Base-by-base conservation (phyloP, 352 stramenopile species). In the Phytophthora lateralis region DNA sequence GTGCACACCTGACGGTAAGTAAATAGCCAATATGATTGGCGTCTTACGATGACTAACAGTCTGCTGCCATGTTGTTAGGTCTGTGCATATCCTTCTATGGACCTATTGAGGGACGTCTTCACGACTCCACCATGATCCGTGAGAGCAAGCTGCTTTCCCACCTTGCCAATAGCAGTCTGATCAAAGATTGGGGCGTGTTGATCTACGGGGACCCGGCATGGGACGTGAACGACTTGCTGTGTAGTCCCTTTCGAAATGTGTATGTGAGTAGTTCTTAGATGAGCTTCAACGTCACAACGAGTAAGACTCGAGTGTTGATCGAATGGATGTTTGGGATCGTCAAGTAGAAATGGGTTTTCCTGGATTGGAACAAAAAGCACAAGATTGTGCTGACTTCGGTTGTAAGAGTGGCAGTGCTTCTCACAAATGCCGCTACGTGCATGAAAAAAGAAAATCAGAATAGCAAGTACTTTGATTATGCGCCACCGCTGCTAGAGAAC, bases 361-460 rank as follows among this genome's bases (percentile, higher is more conserved):
- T 67, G 1, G 60, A 62, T 27, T 67, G 44, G 34, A 52, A 52
- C 37, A 60, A 67, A 34, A 62, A 63, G 8, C 44, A 67, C 20
- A 20, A 52, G 18, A 53, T 66, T n/a, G 5, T 62, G 29, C 15
- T 60, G 4, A 55, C 48, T 15, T 49, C 58, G 5, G 59, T 57
- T 27, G 45, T 11, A 0, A 14, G 35, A 21, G 35, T 47, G 0
- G 44, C 42, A 5, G 45, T 67, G 9, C n/a, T 62, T 11, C 15
- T 62, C 5, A 56, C 43, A 0, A 67, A 67, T 34, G 51, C 51
- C 11, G 0, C 7, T 1, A 57, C 59, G 11, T 67, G 44, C 18
- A 56, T 62, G 0, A 0, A 30, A 2, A 24, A 32, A 2, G 43
- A 29, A 9, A 62, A 67, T 29, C 51, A 62, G 34, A 67, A 47